Evolutionary conservation across 2,329 filamentous ascomycete species (phyloP), one percentile per base, ranked within the genome.

Genomic region (Phyllosticta citribraziliensis): DNA sequence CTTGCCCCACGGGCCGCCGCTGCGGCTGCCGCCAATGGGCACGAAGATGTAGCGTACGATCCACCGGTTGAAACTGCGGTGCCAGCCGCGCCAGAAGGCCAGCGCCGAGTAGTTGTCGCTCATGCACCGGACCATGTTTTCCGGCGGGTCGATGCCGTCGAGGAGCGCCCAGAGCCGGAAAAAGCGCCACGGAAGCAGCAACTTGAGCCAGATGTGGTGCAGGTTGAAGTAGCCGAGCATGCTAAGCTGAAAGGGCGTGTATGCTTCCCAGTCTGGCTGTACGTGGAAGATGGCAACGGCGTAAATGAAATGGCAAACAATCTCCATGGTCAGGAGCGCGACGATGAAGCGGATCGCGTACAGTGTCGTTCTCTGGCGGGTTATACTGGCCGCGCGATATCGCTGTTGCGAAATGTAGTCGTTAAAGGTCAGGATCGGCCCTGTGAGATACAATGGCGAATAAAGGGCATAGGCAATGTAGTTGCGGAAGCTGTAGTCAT

Each of bases 101-200:
- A 92, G 82, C 0, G 91, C 88, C 65, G 88, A 92, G 78, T 92
- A 97, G 74, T 97, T 97, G 78, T 99, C 86, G 70, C 87, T 92
- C 76, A 97, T 91, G 75, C 95, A 99, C 67, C 94, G 89, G 60
- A 97, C 84, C 91, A 99, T 97, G 77, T 99, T 99, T 76, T 99
- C 94, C 0, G 94, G 93, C 0, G 94, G 91, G 70, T 99, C 94
- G 67, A 99, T 85, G 64, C 89, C 90, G 72, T 99, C 94, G 17
- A 92, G 72, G 3, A 99, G 82, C 0, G 90, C 82, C 94, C 94
- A 99, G n/a, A 99, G 84, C 4, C 95, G 89, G 83, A 97, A 97
- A 73, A 97, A 88, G n/a, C 94, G 88, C 92, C 93, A 99, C 0
- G 94, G 94, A 8, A 99, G 84, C 4, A 99, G 85, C 1, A 99